A percentile compares a stretch with the other conserved stretches of the same genome.
Evolutionary conservation across 495 filamentous ascomycete genomes (phyloP).

Genomic region (Aspergillus homomorphus): DNA sequence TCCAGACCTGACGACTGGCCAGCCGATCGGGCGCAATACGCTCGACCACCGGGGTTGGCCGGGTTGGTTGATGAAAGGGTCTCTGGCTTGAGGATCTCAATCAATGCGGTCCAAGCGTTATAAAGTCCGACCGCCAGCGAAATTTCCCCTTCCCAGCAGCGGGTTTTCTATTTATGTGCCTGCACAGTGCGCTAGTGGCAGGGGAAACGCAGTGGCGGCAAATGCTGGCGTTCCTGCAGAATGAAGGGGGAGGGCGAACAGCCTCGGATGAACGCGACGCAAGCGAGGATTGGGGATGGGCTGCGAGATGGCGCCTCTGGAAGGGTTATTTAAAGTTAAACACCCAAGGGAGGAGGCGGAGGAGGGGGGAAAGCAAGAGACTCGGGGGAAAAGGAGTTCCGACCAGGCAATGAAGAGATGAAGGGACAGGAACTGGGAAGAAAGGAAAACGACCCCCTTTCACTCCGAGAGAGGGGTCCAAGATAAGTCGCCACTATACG

Average conservation of each 20-base stretch:
- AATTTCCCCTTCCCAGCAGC: not conserved
- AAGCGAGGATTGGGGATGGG: not conserved
- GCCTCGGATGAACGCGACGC: not conserved
- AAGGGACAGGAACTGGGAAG: not conserved
- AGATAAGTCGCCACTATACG: not conserved
- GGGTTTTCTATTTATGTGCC: not conserved
- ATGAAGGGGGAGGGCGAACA: not conserved
- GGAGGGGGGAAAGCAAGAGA: not conserved
- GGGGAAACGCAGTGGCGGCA: not conserved
- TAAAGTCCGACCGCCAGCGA: not conserved
- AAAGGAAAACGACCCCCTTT: not conserved
- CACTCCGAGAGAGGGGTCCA: not conserved
- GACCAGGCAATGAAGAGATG: not conserved
- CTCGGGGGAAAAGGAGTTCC: not conserved
- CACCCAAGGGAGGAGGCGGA: not conserved
- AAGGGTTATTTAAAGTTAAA: conserved; percentile 4
- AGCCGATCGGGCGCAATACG: not conserved
- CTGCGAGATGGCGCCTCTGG: not conserved
- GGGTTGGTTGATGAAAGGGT: not conserved
- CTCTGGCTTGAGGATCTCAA: not conserved
- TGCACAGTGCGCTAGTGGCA: not conserved
- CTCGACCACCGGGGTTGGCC: not conserved
- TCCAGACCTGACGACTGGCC: not conserved
- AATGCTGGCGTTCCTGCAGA: not conserved
- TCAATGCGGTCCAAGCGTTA: not conserved